Base-by-base conservation (phyloP, 1,139 yeast species). In the Lodderomyces parapsilosis region DNA sequence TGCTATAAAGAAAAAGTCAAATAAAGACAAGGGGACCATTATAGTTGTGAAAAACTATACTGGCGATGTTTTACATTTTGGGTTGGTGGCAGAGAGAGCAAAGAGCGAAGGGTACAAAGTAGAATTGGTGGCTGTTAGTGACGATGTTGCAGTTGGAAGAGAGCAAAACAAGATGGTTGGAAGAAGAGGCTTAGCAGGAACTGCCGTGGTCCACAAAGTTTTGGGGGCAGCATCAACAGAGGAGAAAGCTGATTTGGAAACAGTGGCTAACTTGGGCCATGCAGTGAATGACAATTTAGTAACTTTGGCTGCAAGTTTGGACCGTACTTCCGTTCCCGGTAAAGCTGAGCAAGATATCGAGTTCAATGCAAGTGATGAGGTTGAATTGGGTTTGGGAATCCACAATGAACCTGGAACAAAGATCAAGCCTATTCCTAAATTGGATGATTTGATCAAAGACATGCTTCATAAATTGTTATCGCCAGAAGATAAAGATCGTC, bases 381-480 rank as follows among this genome's bases (percentile, higher is more conserved):
- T 86, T 54, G 98, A 91, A 63, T 74, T 91, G 49, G 98, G 98
- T 22, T 84, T 91, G 81, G 98, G 98, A 40, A 91, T 91, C 49
- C 98, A 91, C 63, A 91, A 91, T 58, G 98, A 91, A 60, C 94
- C 96, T 0, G 97, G 97, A 45, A 72, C 79, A 50, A 79, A 84
- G 52, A 63, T 86, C 38, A 74, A 79, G 15, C 93, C 94, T 35
- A 80, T 90, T 52, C 95, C 96, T 19, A 58, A 76, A 2, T 76
- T 86, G 41, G 81, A 78, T 34, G 75, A 73, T 1, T 65, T 88
- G 43, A 63, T 83, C 42, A 68, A 71, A 33, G 68, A 70, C n/a
- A 66, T 86, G 59, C 77, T 76, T 49, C 67, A 76, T 47, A 65
- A 80, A 47, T 62, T 86, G 47, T 72, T 81, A 43, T 70, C 78